Evolutionary conservation across 1,284 basidiomycete species (phyloP).

Genomic region (Dichomitus squalens): DNA sequence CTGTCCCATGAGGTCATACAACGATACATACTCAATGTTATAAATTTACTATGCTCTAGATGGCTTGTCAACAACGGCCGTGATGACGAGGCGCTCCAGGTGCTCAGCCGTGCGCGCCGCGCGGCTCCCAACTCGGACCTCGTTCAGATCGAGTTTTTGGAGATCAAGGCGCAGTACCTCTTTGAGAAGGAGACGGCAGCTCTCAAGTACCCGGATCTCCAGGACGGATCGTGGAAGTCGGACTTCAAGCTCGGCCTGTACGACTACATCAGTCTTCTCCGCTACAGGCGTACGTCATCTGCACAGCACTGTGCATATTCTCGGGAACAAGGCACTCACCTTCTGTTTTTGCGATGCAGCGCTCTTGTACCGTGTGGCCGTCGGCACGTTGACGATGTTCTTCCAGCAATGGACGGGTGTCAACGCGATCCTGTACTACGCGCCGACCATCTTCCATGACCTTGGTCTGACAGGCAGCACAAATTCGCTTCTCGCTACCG

Average conservation of each 20-base stretch:
- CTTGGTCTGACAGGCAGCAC: slow-evolving; percentile 64
- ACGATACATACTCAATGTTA: too few species aligned
- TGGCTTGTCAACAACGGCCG: slow-evolving; percentile 75
- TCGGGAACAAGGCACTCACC: neutral
- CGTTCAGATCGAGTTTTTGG: slow-evolving; percentile 81
- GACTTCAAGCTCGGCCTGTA: slow-evolving; percentile 63
- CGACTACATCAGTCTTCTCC: slow-evolving; percentile 58
- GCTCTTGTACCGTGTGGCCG: slow-evolving; percentile 58
- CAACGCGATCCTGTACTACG: slow-evolving; percentile 73
- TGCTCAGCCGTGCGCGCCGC: slow-evolving; percentile 63
- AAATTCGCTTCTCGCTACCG: slow-evolving; percentile 72
- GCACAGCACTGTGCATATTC: neutral
- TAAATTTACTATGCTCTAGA: slow-evolving; percentile 35
- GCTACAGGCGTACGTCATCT: slow-evolving; percentile 45
- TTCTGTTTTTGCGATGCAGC: slow-evolving; percentile 34
- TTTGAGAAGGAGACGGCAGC: slow-evolving; percentile 70
- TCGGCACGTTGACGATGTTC: slow-evolving; percentile 72
- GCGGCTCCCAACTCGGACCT: slow-evolving; percentile 61
- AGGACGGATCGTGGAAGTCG: slow-evolving; percentile 60
- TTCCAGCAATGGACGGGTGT: slow-evolving; percentile 75
- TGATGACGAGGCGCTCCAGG: slow-evolving; percentile 72
- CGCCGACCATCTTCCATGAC: slow-evolving; percentile 61
- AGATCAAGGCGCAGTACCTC: slow-evolving; percentile 77
- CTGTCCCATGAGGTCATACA: too few species aligned
- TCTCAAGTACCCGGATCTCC: slow-evolving; percentile 61